Evolutionary conservation across 2,329 filamentous ascomycete genomes (phyloP), one percentile per base, ranked within the genome.

Genomic region (Diaporthe vaccinii): DNA sequence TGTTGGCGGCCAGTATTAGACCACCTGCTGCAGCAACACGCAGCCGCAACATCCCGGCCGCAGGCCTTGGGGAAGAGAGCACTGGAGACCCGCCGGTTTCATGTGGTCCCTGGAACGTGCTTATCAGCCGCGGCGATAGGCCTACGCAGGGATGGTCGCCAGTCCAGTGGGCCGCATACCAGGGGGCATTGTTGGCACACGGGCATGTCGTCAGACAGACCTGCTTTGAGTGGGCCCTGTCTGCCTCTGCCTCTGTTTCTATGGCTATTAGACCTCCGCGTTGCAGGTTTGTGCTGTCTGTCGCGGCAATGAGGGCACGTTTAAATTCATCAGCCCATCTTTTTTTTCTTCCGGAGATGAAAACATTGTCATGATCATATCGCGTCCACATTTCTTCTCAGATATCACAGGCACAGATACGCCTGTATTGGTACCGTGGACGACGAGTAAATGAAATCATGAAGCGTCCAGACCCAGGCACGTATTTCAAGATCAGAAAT

Each of bases 61-160:
- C 17, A 28, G 61, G 61, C 61, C 34, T 14, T 46, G 39, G 39
- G 61, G 25, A 34, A 34, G 61, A 46, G 15, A 46, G 44, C 4
- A 17, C 61, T 67, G 49, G 34, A 53, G 65, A 69, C 65, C 65
- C 65, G 65, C 65, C 22, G n/a, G 65, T 69, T 69, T 69, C 65
- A 69, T 55, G 49, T 69, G 65, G 15, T 69, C 46, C 65, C 65
- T 55, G 65, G 49, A 31, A 69, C 46, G 14, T 55, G 46, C 65
- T 69, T 69, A 69, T 69, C 65, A 34, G 9, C 34, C 46, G 49
- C 49, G 49, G 49, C 65, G 49, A 69, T 55, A 55, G 65, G 65
- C 65, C n/a, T 53, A 8, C n/a, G 49, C 65, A 69, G 46, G 65
- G 65, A 28, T 69, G 10, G 6, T 41, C n/a, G 31, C 46, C 34